These are phyloP conservation scores for Camellia oleifera DNA, from an alignment of 179 eudicot genomes.

Conservation along the genomic window DNA sequence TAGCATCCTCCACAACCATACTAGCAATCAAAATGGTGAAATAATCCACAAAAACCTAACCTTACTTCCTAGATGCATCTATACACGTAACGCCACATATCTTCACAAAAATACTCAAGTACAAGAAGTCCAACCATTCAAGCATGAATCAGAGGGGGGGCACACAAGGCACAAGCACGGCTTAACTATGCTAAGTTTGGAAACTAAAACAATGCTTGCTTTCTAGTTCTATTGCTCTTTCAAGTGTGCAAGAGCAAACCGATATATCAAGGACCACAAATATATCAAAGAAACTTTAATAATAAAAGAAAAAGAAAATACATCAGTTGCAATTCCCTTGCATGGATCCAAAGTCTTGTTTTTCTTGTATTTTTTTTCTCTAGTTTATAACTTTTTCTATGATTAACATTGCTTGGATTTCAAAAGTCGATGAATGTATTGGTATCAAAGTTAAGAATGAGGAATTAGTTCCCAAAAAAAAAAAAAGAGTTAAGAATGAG, in stretches of 20 bases:
- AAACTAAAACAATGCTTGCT: neutral
- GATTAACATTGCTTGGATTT: neutral
- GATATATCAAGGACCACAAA: neutral
- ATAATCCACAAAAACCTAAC: neutral
- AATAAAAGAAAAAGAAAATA: neutral
- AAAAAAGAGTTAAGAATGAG: too few relatives aligned
- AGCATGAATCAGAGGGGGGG: neutral
- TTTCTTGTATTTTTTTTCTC: neutral
- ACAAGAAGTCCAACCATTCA: neutral
- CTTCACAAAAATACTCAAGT: neutral
- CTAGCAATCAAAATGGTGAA: neutral
- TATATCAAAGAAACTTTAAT: neutral
- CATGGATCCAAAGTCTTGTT: neutral
- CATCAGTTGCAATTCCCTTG: neutral
- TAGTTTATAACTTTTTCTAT: neutral
- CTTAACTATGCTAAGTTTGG: neutral
- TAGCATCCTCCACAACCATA: slow-evolving; percentile 1
- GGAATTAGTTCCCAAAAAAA: too few relatives aligned
- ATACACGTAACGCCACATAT: neutral
- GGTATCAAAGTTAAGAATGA: too few relatives aligned
- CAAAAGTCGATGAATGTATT: too few relatives aligned
- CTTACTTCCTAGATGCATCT: neutral
- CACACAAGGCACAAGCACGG: neutral
- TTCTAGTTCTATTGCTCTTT: neutral
- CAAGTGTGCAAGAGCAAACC: neutral